These are phyloP conservation scores for Wickerhamomyces rabaulensis DNA, from an alignment of 805 yeast species.

Conservation along the genomic window DNA sequence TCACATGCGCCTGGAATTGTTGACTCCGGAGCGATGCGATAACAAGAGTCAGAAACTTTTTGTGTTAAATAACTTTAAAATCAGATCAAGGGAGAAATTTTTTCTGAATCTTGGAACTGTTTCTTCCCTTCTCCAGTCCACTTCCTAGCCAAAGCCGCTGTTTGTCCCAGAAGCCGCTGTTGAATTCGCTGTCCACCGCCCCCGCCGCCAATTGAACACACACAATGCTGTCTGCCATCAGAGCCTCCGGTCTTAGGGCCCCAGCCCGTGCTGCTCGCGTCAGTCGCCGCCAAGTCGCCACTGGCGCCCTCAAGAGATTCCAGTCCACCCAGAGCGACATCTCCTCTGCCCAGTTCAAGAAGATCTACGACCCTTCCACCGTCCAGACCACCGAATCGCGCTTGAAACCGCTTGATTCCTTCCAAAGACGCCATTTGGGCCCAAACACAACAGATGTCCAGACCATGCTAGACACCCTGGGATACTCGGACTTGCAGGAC, in stretches of 20 bases:
- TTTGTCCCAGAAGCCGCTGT: not conserved
- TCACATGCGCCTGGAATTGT: not conserved
- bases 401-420: conserved; percentile 60
- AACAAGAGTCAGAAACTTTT: not conserved
- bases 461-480: conserved; percentile 62
- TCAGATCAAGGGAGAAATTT: not conserved
- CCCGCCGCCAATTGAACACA: not conserved
- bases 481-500: conserved; percentile 59
- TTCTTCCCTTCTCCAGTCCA: not conserved
- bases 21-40: not conserved
- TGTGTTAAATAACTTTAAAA: not conserved
- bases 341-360: conserved; percentile 45
- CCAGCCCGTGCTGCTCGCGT: not conserved
- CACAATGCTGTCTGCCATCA: not conserved
- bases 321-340: conserved; percentile 39
- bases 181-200: not conserved
- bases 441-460: conserved; percentile 59
- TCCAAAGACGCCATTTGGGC: conserved; percentile 88
- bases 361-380: conserved; percentile 39
- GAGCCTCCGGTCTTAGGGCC: not conserved
- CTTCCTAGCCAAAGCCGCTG: too few relatives aligned
- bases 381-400: conserved; percentile 8
- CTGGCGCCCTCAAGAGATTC: conserved; percentile 4
- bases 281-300: not conserved
- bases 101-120: not conserved